phyloP scores from a whole-genome alignment of 2,329 filamentous ascomycete species.

The Exophiala dermatitidis region DNA sequence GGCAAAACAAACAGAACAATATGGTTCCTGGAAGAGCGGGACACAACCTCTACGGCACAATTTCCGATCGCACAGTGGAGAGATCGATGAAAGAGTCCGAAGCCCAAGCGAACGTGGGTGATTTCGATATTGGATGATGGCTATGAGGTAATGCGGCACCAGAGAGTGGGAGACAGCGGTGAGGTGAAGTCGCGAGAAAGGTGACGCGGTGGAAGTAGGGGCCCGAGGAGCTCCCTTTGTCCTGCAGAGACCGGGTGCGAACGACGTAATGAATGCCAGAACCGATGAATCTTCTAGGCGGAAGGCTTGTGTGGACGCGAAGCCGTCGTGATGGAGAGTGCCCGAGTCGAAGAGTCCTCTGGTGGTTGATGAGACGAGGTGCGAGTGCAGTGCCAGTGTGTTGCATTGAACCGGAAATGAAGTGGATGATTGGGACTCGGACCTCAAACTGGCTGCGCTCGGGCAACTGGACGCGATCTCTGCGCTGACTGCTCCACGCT shows the following conservation, averaged over 20 bases:
- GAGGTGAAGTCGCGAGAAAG: slow-evolving; percentile 4
- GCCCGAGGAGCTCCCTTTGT: background rate
- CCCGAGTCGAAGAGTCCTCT: background rate
- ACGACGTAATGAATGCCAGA: background rate
- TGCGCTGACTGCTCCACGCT: background rate
- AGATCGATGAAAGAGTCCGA: too few relatives aligned
- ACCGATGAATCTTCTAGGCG: background rate
- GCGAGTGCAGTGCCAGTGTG: too few relatives aligned
- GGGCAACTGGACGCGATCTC: background rate
- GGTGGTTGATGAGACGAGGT: background rate
- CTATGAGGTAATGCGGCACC: background rate
- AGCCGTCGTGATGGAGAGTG: background rate
- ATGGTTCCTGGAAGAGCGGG: background rate
- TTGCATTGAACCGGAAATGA: background rate
- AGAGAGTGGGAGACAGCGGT: background rate
- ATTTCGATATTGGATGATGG: too few relatives aligned
- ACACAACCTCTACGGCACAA: too few relatives aligned
- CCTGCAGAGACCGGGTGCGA: background rate
- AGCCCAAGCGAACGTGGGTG: too few relatives aligned
- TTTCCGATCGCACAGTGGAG: too few relatives aligned
- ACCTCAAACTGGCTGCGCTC: background rate
- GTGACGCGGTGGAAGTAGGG: slow-evolving; percentile 3
- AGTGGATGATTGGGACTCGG: background rate
- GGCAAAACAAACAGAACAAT: background rate
- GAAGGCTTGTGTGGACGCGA: background rate